Evolutionary conservation across 345 rosid species (phyloP).

Genomic region (Sonneratia caseolaris): DNA sequence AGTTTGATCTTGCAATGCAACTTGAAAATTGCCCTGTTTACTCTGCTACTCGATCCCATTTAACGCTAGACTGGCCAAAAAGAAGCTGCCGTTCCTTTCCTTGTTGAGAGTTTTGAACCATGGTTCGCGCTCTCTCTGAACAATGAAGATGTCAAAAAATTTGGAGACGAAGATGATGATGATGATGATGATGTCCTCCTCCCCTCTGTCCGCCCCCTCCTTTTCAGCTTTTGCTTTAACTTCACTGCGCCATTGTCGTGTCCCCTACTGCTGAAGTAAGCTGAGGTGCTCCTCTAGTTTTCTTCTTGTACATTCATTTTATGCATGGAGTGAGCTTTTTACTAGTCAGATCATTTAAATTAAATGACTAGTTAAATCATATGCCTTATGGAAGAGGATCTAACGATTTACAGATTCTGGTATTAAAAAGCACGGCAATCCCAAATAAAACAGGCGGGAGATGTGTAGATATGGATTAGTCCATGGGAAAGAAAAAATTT

Average conservation of each 20-base stretch:
- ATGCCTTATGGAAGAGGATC: too few relatives aligned
- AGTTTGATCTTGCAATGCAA: neutral
- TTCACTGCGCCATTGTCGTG: neutral
- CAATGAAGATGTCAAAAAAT: neutral
- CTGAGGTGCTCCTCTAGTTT: too few relatives aligned
- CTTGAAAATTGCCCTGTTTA: neutral
- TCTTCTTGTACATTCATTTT: too few relatives aligned
- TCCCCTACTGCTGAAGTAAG: neutral
- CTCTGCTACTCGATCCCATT: neutral
- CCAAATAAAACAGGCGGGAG: too few relatives aligned
- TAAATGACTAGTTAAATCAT: too few relatives aligned
- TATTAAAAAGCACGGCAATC: too few relatives aligned
- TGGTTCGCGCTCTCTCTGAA: neutral
- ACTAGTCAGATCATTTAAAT: too few relatives aligned
- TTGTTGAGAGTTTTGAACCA: neutral
- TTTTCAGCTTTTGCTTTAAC: neutral
- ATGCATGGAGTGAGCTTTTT: too few relatives aligned
- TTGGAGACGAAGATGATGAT: neutral
- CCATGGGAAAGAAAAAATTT: too few relatives aligned
- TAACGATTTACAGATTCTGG: too few relatives aligned
- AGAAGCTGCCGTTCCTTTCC: neutral
- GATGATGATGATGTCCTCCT: neutral
- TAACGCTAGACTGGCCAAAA: too few relatives aligned
- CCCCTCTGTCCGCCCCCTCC: neutral
- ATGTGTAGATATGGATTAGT: too few relatives aligned